A percentile compares a stretch with the other conserved stretches of the same genome.
phyloP scores from a whole-genome alignment of 2,329 filamentous ascomycete species.

The Beauveria asiatica region DNA sequence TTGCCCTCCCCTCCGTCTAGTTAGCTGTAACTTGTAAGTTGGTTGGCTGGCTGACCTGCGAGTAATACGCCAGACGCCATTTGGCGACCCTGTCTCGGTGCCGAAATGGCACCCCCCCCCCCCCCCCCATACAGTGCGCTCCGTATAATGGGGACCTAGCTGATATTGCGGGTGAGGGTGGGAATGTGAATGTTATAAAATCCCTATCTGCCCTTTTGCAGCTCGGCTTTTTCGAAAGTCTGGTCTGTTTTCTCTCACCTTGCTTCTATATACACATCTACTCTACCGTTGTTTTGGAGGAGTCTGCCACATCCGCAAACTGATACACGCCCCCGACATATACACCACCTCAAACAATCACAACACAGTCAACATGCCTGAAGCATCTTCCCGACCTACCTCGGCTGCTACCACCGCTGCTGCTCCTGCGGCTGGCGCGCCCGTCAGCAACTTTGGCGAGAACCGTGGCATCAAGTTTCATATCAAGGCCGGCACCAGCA shows the following conservation, averaged over 20 bases:
- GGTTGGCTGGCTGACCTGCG: not conserved
- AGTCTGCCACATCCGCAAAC: constrained; percentile 1
- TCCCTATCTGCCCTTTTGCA: not conserved
- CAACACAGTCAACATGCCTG: constrained; percentile 12
- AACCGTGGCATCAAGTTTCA: constrained; percentile 36
- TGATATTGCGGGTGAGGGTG: constrained; percentile 3
- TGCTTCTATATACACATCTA: not conserved
- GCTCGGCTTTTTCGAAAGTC: not conserved
- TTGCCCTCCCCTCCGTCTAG: not conserved
- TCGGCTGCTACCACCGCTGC: constrained; percentile 9
- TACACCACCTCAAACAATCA: not conserved
- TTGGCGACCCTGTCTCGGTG: constrained; percentile 3
- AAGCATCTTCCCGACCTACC: constrained; percentile 9
- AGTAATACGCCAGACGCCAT: constrained; percentile 10
- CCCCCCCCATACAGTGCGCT: not conserved
- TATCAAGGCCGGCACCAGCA: constrained; percentile 34
- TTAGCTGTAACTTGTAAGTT: too few species aligned
- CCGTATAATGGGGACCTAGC: not conserved
- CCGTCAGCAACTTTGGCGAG: constrained; percentile 22
- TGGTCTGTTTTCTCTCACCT: not conserved
- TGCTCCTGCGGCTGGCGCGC: constrained; percentile 15
- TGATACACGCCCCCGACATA: not conserved
- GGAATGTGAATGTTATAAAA: constrained; percentile 1
- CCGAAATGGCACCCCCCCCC: not conserved
- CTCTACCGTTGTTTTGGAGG: not conserved